phyloP scores from a whole-genome alignment of 2,329 filamentous ascomycete species.

The Colletotrichum navitas region DNA sequence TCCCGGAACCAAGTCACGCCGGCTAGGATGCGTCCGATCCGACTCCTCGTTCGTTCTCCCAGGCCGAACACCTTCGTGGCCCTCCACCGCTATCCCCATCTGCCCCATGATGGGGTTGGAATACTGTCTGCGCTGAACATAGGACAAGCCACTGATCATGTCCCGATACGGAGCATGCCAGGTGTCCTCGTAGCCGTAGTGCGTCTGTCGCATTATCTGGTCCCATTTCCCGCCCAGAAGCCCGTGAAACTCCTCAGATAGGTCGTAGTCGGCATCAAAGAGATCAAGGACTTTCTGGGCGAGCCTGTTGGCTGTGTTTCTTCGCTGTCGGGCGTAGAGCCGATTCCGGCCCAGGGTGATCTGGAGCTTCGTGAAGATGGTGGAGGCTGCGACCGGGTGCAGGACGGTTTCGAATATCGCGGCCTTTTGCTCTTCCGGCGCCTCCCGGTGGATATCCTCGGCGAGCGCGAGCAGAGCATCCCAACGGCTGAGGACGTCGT shows the following conservation, averaged over 20 bases:
- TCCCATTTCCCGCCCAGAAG: slow-evolving; percentile 67
- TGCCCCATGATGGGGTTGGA: slow-evolving; percentile 59
- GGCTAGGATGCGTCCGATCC: slow-evolving; percentile 60
- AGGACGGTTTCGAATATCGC: slow-evolving; percentile 72
- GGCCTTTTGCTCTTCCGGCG: slow-evolving; percentile 55
- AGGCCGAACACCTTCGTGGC: slow-evolving; percentile 51
- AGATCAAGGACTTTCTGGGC: slow-evolving; percentile 60
- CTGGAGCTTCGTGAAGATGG: slow-evolving; percentile 64
- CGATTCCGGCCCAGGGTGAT: slow-evolving; percentile 63
- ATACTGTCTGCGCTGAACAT: slow-evolving; percentile 63
- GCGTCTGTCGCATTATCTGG: slow-evolving; percentile 64
- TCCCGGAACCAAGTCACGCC: slow-evolving; percentile 48
- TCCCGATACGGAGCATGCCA: slow-evolving; percentile 69
- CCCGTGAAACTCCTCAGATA: slow-evolving; percentile 64
- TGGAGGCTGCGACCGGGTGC: slow-evolving; percentile 69
- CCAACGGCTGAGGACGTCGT: slow-evolving; percentile 59
- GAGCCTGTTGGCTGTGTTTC: slow-evolving; percentile 66
- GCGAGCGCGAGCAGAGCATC: slow-evolving; percentile 58
- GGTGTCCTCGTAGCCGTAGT: slow-evolving; percentile 67
- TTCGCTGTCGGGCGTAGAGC: slow-evolving; percentile 66
- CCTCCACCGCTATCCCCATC: slow-evolving; percentile 51
- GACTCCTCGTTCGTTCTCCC: slow-evolving; percentile 65
- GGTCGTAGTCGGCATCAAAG: slow-evolving; percentile 64
- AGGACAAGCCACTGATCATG: slow-evolving; percentile 65
- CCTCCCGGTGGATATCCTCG: slow-evolving; percentile 33